These are phyloP conservation scores for Articulospora tetracladia DNA, from an alignment of 495 filamentous ascomycete species.

Conservation along the genomic window DNA sequence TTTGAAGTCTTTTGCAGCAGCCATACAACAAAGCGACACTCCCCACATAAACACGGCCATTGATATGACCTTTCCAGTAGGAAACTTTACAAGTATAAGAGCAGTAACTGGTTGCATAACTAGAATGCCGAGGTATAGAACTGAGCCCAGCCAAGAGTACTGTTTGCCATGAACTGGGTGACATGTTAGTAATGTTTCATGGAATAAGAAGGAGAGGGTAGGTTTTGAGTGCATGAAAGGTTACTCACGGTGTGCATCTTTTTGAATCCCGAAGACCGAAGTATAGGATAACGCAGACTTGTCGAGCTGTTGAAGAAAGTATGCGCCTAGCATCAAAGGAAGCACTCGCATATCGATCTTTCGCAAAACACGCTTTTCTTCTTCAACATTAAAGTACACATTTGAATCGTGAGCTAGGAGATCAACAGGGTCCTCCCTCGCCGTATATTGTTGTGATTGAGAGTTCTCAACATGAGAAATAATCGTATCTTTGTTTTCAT, in stretches of 20 bases:
- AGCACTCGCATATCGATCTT: slow-evolving; percentile 2
- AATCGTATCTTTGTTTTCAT: slow-evolving; percentile 31
- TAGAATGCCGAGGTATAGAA: neutral
- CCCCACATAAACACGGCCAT: slow-evolving; percentile 57
- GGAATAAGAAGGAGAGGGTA: too few relatives aligned
- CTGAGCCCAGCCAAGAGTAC: neutral
- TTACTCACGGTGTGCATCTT: slow-evolving; percentile 4
- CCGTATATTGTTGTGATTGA: slow-evolving; percentile 30
- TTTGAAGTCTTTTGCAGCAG: slow-evolving; percentile 34
- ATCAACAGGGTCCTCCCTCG: slow-evolving; percentile 1
- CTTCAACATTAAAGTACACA: neutral
- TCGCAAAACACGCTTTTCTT: slow-evolving; percentile 3
- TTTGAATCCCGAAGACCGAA: neutral
- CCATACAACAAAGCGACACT: slow-evolving; percentile 47
- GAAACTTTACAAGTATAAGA: slow-evolving; percentile 48
- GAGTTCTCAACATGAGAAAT: slow-evolving; percentile 32
- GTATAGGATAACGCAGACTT: neutral
- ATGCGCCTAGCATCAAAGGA: neutral
- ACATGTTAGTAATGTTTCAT: too few relatives aligned
- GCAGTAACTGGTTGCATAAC: neutral
- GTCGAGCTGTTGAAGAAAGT: slow-evolving; percentile 1
- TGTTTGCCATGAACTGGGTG: neutral
- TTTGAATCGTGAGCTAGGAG: slow-evolving; percentile 6
- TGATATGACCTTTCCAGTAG: slow-evolving; percentile 55
- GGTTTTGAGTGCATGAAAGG: too few relatives aligned